Evolutionary conservation across 2,329 filamentous ascomycete species (phyloP).

Genomic region (Atkinsonella texensis): DNA sequence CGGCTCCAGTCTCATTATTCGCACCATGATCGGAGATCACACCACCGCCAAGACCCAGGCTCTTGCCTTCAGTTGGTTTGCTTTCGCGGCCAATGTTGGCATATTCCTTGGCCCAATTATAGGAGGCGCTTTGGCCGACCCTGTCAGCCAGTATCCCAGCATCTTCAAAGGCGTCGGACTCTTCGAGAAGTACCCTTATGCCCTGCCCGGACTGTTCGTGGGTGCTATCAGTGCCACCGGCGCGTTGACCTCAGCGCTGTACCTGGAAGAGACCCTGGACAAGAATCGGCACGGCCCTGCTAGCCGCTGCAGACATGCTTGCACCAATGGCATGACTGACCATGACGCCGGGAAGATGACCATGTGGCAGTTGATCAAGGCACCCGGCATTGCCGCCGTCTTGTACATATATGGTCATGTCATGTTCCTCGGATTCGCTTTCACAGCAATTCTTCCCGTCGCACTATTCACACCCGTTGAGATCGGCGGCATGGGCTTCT

Average conservation of each 20-base stretch:
- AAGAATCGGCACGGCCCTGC: slow-evolving; percentile 7
- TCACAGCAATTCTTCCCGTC: slow-evolving; percentile 58
- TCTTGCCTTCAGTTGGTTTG: slow-evolving; percentile 62
- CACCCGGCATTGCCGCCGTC: slow-evolving; percentile 53
- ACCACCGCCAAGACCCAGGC: slow-evolving; percentile 61
- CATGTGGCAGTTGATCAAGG: slow-evolving; percentile 36
- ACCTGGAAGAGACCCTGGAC: slow-evolving; percentile 50
- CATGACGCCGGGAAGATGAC: slow-evolving; percentile 9
- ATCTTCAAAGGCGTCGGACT: slow-evolving; percentile 35
- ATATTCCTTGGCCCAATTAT: slow-evolving; percentile 60
- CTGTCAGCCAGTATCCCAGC: slow-evolving; percentile 48
- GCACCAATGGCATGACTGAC: background rate
- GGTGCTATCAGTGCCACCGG: slow-evolving; percentile 43
- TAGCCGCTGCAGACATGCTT: background rate
- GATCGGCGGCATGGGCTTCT: slow-evolving; percentile 55
- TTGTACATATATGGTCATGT: slow-evolving; percentile 54
- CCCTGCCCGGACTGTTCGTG: slow-evolving; percentile 41
- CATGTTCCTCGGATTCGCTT: slow-evolving; percentile 58
- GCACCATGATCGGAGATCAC: slow-evolving; percentile 67
- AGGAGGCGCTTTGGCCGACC: slow-evolving; percentile 58
- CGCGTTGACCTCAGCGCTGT: slow-evolving; percentile 39
- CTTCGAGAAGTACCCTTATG: slow-evolving; percentile 40
- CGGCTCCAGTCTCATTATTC: slow-evolving; percentile 60
- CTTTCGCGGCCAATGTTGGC: slow-evolving; percentile 62
- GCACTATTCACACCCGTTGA: slow-evolving; percentile 52